These are phyloP conservation scores for Exophiala sideris DNA, from an alignment of 2,329 filamentous ascomycete species.

Conservation along the genomic window DNA sequence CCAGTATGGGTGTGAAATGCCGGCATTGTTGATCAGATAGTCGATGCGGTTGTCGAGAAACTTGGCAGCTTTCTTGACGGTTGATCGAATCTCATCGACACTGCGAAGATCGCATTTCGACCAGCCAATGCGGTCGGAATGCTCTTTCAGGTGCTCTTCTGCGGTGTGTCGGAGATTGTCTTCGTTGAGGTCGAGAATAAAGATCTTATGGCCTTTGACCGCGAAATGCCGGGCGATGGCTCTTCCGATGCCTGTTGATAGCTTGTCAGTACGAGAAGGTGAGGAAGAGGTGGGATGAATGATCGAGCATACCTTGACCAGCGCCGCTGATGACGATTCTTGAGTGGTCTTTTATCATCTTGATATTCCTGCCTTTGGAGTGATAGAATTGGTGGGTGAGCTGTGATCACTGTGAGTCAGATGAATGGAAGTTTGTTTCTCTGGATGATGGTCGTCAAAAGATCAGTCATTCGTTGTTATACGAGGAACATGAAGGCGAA, in stretches of 20 bases:
- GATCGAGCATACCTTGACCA: constrained; percentile 17
- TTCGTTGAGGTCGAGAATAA: constrained; percentile 44
- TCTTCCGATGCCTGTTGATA: constrained; percentile 41
- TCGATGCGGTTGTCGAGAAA: constrained; percentile 40
- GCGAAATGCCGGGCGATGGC: constrained; percentile 44
- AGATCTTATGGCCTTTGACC: constrained; percentile 42
- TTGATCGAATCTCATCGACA: constrained; percentile 35
- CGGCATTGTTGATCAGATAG: constrained; percentile 41
- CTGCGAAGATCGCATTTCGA: constrained; percentile 43
- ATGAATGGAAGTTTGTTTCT: too few relatives aligned
- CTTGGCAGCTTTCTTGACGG: constrained; percentile 35
- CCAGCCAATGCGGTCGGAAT: constrained; percentile 34
- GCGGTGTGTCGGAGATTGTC: constrained; percentile 40
- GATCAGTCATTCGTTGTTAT: too few relatives aligned
- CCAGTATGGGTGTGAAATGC: constrained; percentile 39
- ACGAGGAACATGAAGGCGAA: too few relatives aligned
- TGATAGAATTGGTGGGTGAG: too few relatives aligned
- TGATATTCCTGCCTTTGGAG: background rate
- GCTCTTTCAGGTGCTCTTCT: constrained; percentile 32
- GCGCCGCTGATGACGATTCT: constrained; percentile 22
- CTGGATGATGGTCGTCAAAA: too few relatives aligned
- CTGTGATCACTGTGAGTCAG: too few relatives aligned
- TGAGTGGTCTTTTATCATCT: constrained; percentile 14
- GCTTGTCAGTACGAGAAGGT: background rate
- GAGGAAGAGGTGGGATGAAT: too few relatives aligned